Conservation (phyloP, 257 asterid species). For the Catharanthus roseus region DNA sequence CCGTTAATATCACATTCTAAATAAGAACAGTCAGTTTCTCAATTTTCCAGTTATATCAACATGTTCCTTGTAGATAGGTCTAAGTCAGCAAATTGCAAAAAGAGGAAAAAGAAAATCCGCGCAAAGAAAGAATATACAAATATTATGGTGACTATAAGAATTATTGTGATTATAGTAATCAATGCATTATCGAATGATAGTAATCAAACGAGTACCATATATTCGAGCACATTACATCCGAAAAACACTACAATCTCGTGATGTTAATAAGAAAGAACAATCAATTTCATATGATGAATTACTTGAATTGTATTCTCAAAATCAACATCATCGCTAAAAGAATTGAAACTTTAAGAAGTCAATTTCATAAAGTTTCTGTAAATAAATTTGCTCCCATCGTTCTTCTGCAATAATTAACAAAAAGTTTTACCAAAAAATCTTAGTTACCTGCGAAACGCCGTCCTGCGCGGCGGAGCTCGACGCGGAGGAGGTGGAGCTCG, state of each 20-base stretch:
- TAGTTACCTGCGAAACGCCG: constrained; percentile 20
- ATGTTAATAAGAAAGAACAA: background rate
- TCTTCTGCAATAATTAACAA: background rate
- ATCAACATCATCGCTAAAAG: background rate
- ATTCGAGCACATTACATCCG: background rate
- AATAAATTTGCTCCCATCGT: background rate
- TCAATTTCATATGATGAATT: background rate
- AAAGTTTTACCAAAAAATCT: background rate
- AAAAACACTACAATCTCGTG: background rate
- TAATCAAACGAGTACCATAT: background rate
- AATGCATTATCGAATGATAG: too few species aligned
- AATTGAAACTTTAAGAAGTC: background rate
- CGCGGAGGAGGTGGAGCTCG: constrained; percentile 24
- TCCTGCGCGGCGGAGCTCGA: constrained; percentile 21
- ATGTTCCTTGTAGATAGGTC: background rate
- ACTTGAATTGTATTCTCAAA: background rate
- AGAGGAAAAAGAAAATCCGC: too few species aligned
- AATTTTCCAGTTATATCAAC: background rate
- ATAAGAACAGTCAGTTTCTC: background rate
- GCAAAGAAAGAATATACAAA: background rate
- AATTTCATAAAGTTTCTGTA: background rate
- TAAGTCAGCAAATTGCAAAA: background rate
- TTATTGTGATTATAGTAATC: background rate
- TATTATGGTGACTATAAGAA: background rate
- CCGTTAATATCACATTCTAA: background rate